Base-by-base conservation (phyloP, 371 early-diverging fungal species). In the Dinochytrium kinnereticum region DNA sequence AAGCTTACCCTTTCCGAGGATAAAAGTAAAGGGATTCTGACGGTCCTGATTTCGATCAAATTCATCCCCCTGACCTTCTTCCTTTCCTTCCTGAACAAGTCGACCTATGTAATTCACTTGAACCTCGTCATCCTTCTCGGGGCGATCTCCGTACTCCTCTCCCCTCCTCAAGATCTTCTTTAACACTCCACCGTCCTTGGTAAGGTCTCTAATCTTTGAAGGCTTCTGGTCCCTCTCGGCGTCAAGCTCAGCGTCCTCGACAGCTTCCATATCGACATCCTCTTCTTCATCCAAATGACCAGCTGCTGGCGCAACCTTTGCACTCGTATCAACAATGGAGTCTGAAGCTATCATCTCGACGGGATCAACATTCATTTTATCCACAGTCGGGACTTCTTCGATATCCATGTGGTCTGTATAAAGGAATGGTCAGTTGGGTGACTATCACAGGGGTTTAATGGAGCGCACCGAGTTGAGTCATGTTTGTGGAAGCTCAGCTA, bases 11-110 rank as follows among this genome's bases (percentile, higher is more conserved):
- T 61, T 73, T 40, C 82, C 84, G 37, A 83, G 64, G 33, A 30
- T 76, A 64, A 83, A 80, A 10, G 66, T 69, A 59, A 80, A 82
- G 2, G 79, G 79, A 44, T 28, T 21, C 31, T 69, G 26, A 30
- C 67, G 34, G 57, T 78, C 70, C 65, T 59, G 37, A 51, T 70
- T 55, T n/a, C 61, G 65, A 57, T 78, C 79, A 76, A 78, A 78
- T 55, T 67, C 69, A 0, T 68, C 61, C n/a, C 67, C 65, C 38
- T 34, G 31, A 2, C 66, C 66, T 28, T 57, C 68, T 31, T 3
- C 76, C 53, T 68, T 68, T 17, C 76, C 76, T 40, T 68, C 76
- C 31, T 72, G 37, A 1, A 66, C 67, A 24, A 76, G 67, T 21
- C 78, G 64, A 15, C 78, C 78, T 39, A 78, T 68, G 68, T 74